phyloP scores from a whole-genome alignment of 1,139 yeast species.

The Taphrina communis region DNA sequence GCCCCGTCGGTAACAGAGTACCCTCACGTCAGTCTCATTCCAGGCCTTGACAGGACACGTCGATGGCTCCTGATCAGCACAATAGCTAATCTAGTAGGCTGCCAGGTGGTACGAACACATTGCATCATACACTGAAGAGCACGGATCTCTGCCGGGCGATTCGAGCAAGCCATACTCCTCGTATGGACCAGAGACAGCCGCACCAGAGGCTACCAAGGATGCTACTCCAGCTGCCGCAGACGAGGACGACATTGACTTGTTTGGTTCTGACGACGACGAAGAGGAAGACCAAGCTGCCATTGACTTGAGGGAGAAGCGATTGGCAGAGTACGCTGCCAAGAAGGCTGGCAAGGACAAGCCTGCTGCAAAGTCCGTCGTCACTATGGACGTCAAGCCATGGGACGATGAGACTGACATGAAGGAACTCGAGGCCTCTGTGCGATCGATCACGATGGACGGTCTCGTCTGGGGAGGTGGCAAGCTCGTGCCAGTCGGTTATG shows the following conservation, averaged over 20 bases:
- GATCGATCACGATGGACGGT: conserved; percentile 86
- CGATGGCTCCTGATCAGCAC: background rate
- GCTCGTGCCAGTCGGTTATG: conserved; percentile 97
- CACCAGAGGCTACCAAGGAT: conserved; percentile 66
- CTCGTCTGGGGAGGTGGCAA: conserved; percentile 98
- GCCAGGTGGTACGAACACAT: conserved; percentile 99
- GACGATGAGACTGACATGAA: conserved; percentile 98
- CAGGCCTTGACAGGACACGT: background rate
- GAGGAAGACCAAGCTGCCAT: conserved; percentile 97
- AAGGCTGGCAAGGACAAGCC: conserved; percentile 97
- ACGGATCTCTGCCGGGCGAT: conserved; percentile 54
- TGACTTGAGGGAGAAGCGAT: conserved; percentile 93
- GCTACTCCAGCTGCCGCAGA: conserved; percentile 64
- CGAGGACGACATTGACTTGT: conserved; percentile 90
- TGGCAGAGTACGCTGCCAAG: conserved; percentile 96
- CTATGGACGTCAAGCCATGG: conserved; percentile 99
- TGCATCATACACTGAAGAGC: conserved; percentile 87
- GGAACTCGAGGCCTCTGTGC: conserved; percentile 81
- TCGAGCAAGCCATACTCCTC: conserved; percentile 51
- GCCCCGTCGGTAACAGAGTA: conserved; percentile 62
- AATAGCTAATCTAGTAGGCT: conserved; percentile 1
- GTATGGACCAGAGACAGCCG: conserved; percentile 65
- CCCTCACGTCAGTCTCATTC: conserved; percentile 68
- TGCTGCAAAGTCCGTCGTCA: conserved; percentile 96
- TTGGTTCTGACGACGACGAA: conserved; percentile 90